Base-by-base conservation (phyloP, 805 yeast species). In the Pichia phayaonensis region DNA sequence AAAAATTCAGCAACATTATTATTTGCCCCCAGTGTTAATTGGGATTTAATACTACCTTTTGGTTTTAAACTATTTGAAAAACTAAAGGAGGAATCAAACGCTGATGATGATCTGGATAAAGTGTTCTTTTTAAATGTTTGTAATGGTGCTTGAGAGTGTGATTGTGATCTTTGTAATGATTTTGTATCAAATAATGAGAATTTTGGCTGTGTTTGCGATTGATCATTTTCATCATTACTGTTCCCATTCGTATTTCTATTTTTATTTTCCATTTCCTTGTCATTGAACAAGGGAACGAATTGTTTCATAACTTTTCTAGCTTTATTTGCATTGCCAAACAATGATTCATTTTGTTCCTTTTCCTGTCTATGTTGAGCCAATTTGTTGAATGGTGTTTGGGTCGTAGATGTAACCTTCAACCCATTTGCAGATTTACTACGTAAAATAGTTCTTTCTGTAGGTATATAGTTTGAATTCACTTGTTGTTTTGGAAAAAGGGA, bases 1-100 rank as follows among this genome's bases (percentile, higher is more conserved):
- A 53, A 53, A 34, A 53, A 49, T 18, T 40, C 55, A 3, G 55
- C 51, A 40, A 53, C 44, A 26, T 49, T 48, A 38, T 49, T 47
- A 2, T 47, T 42, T 6, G 40, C 47, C 8, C 49, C 48, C n/a
- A 50, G 27, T 34, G 53, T 53, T 18, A 53, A 27, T 27, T 53
- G 52, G 11, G 50, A 46, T 12, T 40, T 44, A 21, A 52, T 49
- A 23, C 29, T 52, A 12, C 49, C 26, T 8, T 47, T 20, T 16
- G 31, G 20, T 16, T 27, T 40, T 7, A 31, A 40, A 26, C 12
- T 26, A 29, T 2, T 12, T 10, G 18, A 20, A 15, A 34, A 11
- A 13, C 39, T 20, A 22, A 45, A 41, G 3, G 40, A 39, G 20
- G 48, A 42, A 4, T 36, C 47, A 11, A 46, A 31, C 10, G 43